These are phyloP conservation scores for Rutidosis leptorrhynchoides DNA, from an alignment of 129 eudicot genomes.

Conservation along the genomic window DNA sequence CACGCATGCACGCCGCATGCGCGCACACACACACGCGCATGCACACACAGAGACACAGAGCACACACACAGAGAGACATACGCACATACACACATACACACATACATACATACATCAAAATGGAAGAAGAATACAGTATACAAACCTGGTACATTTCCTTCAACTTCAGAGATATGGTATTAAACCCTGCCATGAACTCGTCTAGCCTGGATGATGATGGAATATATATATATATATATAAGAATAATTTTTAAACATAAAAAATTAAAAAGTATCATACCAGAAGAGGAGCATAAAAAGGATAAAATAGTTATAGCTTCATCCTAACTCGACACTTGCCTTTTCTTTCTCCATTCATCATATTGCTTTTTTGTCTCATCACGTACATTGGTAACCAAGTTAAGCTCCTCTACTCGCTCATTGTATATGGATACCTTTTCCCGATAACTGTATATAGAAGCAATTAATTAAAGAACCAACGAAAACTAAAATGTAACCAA, in stretches of 20 bases:
- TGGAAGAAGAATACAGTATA: not conserved
- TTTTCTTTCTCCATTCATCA: conserved; percentile 95
- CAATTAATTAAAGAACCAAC: not conserved
- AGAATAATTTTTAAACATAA: no score
- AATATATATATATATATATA: no score
- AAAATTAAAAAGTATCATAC: not conserved
- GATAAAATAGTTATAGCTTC: not conserved
- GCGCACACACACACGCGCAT: no score
- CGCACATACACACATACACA: no score
- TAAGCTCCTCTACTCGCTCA: conserved; percentile 90
- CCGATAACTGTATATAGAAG: conserved; percentile 57
- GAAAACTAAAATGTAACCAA: not conserved
- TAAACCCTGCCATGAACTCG: conserved; percentile 98
- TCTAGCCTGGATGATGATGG: conserved; percentile 65
- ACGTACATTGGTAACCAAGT: conserved; percentile 66
- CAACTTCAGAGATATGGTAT: conserved; percentile 81
- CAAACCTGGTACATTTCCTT: conserved; percentile 99
- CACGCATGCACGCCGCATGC: no score
- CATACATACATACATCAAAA: not conserved
- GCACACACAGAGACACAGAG: no score
- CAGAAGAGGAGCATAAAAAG: not conserved
- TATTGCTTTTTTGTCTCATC: conserved; percentile 82
- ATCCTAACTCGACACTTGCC: conserved; percentile 42
- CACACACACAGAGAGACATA: no score
- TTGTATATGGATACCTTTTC: conserved; percentile 62